phyloP scores from a whole-genome alignment of 306 rosid genomes.

The Ceratonia siliqua region DNA sequence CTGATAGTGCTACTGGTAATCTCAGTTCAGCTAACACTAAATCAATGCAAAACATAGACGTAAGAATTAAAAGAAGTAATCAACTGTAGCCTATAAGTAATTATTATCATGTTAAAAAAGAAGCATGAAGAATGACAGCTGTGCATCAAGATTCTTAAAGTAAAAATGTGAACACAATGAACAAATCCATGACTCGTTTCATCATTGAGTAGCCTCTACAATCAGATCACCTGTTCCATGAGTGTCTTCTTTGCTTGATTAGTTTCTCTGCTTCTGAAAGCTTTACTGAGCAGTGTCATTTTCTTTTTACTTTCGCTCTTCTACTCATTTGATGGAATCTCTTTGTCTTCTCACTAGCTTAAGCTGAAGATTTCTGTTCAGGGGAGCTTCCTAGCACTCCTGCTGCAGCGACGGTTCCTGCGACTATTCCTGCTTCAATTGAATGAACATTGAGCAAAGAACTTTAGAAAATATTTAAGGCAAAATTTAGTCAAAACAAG shows the following conservation, averaged over 20 bases:
- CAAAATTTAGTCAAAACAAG: background rate
- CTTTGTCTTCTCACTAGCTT: background rate
- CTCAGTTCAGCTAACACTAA: background rate
- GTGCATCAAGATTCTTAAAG: constrained; percentile 25
- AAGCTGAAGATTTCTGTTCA: constrained; percentile 48
- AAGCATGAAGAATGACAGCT: background rate
- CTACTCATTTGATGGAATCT: constrained; percentile 19
- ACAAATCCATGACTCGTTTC: constrained; percentile 33
- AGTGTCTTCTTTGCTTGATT: background rate
- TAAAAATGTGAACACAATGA: constrained; percentile 15
- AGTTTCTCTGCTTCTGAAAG: constrained; percentile 10
- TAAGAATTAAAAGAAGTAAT: constrained; percentile 11
- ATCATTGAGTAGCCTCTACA: constrained; percentile 23
- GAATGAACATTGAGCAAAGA: background rate
- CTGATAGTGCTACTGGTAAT: background rate
- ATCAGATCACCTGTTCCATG: constrained; percentile 24
- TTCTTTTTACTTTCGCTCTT: constrained; percentile 24
- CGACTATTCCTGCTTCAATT: constrained; percentile 34
- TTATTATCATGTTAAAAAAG: background rate
- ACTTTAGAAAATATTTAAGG: background rate
- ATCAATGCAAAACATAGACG: constrained; percentile 1
- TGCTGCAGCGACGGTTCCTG: constrained; percentile 37
- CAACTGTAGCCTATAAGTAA: constrained; percentile 6
- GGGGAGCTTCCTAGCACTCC: constrained; percentile 34
- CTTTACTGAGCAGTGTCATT: constrained; percentile 24